Evolutionary conservation across 1,139 yeast genomes (phyloP).

Genomic region (Geotrichum phurueaensis): DNA sequence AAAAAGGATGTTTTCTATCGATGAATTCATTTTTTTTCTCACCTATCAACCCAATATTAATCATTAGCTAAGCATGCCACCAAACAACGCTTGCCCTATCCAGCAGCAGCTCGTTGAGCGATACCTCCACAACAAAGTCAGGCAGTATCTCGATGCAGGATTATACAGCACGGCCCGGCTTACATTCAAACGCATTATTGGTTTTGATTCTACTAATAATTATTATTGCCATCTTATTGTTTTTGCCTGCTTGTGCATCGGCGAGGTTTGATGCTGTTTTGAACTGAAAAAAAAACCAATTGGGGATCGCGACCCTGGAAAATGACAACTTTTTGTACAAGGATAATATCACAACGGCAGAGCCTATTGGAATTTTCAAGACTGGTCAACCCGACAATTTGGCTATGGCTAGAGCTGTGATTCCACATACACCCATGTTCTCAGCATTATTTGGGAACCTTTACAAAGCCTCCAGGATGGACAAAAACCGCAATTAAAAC

Average conservation of each 20-base stretch:
- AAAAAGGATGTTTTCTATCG: background rate
- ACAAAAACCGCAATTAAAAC: constrained; percentile 57
- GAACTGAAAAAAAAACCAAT: constrained; percentile 49
- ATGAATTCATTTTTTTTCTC: background rate
- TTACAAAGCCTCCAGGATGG: constrained; percentile 50
- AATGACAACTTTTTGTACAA: constrained; percentile 4
- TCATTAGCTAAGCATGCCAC: background rate
- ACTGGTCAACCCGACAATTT: background rate
- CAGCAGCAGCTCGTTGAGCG: constrained; percentile 2
- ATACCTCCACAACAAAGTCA: constrained; percentile 34
- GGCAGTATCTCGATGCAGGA: constrained; percentile 71
- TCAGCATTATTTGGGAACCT: constrained; percentile 71
- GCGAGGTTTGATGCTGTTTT: constrained; percentile 55
- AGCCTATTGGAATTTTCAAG: background rate
- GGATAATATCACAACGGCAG: constrained; percentile 1
- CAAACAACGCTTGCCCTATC: background rate
- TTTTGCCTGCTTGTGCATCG: constrained; percentile 50
- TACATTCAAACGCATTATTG: constrained; percentile 69
- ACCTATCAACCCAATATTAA: background rate
- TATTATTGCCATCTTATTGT: constrained; percentile 63
- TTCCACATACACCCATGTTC: constrained; percentile 23
- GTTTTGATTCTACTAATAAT: constrained; percentile 45
- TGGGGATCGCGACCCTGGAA: constrained; percentile 59
- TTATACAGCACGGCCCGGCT: constrained; percentile 68
- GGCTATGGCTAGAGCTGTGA: constrained; percentile 8